phyloP scores from a whole-genome alignment of 345 rosid genomes.

The Rhodamnia rubescens region DNA sequence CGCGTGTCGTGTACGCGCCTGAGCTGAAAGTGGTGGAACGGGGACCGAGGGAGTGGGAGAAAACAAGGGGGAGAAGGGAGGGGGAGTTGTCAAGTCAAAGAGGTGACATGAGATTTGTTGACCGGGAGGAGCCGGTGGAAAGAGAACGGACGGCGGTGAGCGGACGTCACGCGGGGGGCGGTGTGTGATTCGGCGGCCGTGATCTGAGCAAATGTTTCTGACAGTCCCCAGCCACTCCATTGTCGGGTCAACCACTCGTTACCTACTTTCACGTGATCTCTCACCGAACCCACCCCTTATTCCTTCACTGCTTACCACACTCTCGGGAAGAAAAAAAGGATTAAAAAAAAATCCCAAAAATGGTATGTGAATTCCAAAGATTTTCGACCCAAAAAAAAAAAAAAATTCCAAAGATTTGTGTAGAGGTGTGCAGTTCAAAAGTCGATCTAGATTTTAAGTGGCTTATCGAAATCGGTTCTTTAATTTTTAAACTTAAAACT shows the following conservation, averaged over 20 bases:
- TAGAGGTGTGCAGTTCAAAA: too few species aligned
- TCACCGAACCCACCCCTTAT: conserved; percentile 8
- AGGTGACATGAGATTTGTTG: background rate
- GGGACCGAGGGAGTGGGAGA: background rate
- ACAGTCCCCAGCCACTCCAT: background rate
- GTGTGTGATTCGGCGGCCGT: background rate
- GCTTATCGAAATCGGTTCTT: too few species aligned
- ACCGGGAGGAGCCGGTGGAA: conserved; percentile 22
- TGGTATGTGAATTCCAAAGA: background rate
- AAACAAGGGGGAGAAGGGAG: background rate
- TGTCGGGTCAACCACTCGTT: background rate
- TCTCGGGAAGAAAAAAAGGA: background rate
- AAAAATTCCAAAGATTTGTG: too few species aligned
- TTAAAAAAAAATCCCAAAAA: background rate
- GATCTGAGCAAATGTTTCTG: background rate
- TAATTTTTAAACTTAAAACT: too few species aligned
- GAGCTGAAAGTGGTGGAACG: background rate
- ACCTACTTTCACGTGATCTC: conserved; percentile 14
- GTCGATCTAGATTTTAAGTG: too few species aligned
- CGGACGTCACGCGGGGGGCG: conserved; percentile 38
- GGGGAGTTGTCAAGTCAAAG: background rate
- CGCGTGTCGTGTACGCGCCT: background rate
- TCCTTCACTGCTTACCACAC: background rate
- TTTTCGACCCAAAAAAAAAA: too few species aligned
- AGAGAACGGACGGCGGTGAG: conserved; percentile 16